These are phyloP conservation scores for Candida berthetii DNA, from an alignment of 805 yeast species.

Conservation along the genomic window DNA sequence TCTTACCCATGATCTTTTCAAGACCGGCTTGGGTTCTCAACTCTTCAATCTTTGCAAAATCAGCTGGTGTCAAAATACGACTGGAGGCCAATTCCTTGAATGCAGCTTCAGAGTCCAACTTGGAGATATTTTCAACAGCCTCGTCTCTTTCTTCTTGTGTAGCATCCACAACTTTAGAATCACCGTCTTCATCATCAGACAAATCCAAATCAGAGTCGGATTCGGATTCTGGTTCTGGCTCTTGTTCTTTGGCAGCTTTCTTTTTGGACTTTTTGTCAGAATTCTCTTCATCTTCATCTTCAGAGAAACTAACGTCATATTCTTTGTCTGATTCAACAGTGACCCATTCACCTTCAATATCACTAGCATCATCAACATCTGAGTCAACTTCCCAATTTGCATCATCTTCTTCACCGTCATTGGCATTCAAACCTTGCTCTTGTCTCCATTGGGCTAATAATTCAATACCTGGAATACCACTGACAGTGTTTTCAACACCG, in stretches of 20 bases:
- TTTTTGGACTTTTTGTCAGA: constrained; percentile 13
- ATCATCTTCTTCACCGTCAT: constrained; percentile 56
- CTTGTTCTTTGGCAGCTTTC: constrained; percentile 21
- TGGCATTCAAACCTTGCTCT: constrained; percentile 47
- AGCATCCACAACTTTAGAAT: constrained; percentile 26
- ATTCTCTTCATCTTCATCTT: constrained; percentile 30
- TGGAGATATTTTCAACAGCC: constrained; percentile 29
- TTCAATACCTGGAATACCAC: constrained; percentile 89
- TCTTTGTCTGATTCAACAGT: constrained; percentile 80
- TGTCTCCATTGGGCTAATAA: constrained; percentile 82
- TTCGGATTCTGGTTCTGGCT: constrained; percentile 41
- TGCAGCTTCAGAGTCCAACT: constrained; percentile 30
- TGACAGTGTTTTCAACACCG: constrained; percentile 65
- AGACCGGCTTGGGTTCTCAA: constrained; percentile 81
- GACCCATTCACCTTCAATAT: constrained; percentile 90
- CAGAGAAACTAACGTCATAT: constrained; percentile 49
- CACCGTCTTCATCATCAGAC: constrained; percentile 29
- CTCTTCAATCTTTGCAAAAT: constrained; percentile 92
- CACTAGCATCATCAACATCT: constrained; percentile 39
- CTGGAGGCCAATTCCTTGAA: constrained; percentile 44
- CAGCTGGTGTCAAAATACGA: constrained; percentile 92
- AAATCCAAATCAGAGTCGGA: constrained; percentile 45
- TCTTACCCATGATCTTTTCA: constrained; percentile 64
- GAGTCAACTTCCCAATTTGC: constrained; percentile 50
- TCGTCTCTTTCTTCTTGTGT: constrained; percentile 15